Percentiles rank a stretch among this genome's conserved stretches.
Conservation (phyloP, 108 stramenopile genomes). For the Pelagomonas calceolata region DNA sequence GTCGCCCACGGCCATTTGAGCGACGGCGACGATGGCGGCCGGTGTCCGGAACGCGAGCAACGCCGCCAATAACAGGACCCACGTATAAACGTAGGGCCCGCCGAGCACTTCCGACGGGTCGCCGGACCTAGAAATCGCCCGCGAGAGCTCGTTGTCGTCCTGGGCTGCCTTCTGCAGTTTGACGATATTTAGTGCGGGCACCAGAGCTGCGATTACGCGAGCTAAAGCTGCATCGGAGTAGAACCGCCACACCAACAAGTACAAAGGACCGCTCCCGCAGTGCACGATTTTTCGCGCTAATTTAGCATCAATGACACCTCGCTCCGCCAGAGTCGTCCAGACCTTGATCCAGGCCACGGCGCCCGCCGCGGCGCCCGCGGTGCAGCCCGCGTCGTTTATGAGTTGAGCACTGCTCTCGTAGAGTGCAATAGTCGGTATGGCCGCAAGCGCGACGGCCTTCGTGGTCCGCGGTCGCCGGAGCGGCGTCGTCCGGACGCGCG, state of each 20-base stretch:
- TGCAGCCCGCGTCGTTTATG: no score
- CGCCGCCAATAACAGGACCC: slow-evolving; percentile 22
- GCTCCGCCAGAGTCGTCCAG: not conserved
- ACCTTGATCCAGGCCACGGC: slow-evolving; percentile 1
- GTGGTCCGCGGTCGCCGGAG: no score
- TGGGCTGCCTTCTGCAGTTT: slow-evolving; percentile 5
- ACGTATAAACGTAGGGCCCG: slow-evolving; percentile 34
- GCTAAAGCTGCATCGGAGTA: slow-evolving; percentile 23
- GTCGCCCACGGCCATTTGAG: slow-evolving; percentile 40
- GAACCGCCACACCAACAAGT: slow-evolving; percentile 35
- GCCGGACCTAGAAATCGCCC: slow-evolving; percentile 16
- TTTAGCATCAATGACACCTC: not conserved
- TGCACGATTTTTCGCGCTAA: slow-evolving; percentile 40
- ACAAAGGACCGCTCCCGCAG: slow-evolving; percentile 29
- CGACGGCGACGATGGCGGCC: slow-evolving; percentile 25
- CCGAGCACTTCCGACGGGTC: slow-evolving; percentile 29
- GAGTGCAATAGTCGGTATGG: no score
- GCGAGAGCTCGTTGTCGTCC: slow-evolving; percentile 5
- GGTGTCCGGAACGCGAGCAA: slow-evolving; percentile 17
- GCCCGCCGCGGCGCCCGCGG: not conserved
- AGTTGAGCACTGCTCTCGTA: no score
- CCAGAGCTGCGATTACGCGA: slow-evolving; percentile 23
- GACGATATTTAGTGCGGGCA: slow-evolving; percentile 25
- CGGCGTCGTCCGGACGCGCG: no score
- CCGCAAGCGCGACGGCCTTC: no score